These are phyloP conservation scores for Endocalyx cinctus DNA, from an alignment of 2,329 filamentous ascomycete genomes.

Conservation along the genomic window DNA sequence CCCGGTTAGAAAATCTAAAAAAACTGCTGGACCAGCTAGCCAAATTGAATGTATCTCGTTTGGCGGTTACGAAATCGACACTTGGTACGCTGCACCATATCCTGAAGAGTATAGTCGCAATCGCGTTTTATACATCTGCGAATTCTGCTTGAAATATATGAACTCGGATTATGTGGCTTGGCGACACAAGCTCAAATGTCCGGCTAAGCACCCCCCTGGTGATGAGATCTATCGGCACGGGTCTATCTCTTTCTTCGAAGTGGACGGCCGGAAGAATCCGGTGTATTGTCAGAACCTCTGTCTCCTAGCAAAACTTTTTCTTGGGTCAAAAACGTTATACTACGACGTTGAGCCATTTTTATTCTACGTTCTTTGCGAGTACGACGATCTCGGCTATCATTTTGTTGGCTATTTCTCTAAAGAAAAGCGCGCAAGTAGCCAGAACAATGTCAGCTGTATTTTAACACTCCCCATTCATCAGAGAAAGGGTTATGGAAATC, in stretches of 20 bases:
- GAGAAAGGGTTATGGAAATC: conserved; percentile 92
- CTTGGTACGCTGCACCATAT: conserved; percentile 97
- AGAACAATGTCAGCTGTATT: conserved; percentile 98
- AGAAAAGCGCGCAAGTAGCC: conserved; percentile 88
- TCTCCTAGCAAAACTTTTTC: conserved; percentile 89
- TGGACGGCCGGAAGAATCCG: conserved; percentile 93
- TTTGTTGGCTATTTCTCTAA: conserved; percentile 99
- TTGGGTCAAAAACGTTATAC: conserved; percentile 98
- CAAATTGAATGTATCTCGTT: conserved; percentile 99
- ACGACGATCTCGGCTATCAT: conserved; percentile 86
- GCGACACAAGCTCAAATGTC: conserved; percentile 95
- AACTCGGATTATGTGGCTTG: conserved; percentile 98
- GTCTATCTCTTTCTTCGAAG: conserved; percentile 92
- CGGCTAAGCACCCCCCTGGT: conserved; percentile 91
- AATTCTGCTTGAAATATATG: conserved; percentile 99
- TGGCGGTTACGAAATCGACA: conserved; percentile 95
- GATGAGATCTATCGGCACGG: conserved; percentile 95
- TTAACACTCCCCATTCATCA: conserved; percentile 94
- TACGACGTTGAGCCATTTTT: conserved; percentile 97
- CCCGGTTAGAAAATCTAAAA: conserved; percentile 62
- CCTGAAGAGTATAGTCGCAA: conserved; percentile 98
- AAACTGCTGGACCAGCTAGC: conserved; percentile 79
- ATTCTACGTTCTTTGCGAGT: conserved; percentile 96
- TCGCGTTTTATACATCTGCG: conserved; percentile 95
- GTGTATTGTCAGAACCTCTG: conserved; percentile 99